Conservation (phyloP, 768 basidiomycete genomes). For the Suillus subalutaceus region DNA sequence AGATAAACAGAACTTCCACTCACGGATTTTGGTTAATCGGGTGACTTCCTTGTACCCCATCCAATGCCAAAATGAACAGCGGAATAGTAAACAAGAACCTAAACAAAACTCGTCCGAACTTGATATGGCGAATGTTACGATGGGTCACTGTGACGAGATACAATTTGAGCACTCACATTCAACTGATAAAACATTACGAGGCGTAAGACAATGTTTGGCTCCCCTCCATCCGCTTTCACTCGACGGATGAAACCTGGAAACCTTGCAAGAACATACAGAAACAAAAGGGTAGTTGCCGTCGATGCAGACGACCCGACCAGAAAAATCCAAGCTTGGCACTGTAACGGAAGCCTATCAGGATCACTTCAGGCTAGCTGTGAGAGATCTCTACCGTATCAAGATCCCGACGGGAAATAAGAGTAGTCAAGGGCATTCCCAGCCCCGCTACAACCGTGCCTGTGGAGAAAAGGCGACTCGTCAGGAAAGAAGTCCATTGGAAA, state of each 20-base stretch:
- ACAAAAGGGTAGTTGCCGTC: slow-evolving; percentile 66
- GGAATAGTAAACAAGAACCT: slow-evolving; percentile 76
- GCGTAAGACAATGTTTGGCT: slow-evolving; percentile 72
- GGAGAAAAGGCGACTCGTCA: slow-evolving; percentile 17
- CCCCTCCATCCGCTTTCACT: slow-evolving; percentile 74
- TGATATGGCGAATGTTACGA: slow-evolving; percentile 28
- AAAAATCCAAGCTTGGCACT: slow-evolving; percentile 80
- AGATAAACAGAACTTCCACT: slow-evolving; percentile 32
- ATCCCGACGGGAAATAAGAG: slow-evolving; percentile 58
- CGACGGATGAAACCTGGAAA: slow-evolving; percentile 73
- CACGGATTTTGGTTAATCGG: slow-evolving; percentile 57
- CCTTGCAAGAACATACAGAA: slow-evolving; percentile 69
- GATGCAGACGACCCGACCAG: slow-evolving; percentile 69
- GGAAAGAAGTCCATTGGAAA: slow-evolving; percentile 11
- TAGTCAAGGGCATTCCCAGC: slow-evolving; percentile 72
- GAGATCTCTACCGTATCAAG: slow-evolving; percentile 53
- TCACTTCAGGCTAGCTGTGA: slow-evolving; percentile 9
- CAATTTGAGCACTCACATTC: slow-evolving; percentile 54
- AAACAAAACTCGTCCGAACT: slow-evolving; percentile 71
- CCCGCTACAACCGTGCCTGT: slow-evolving; percentile 66
- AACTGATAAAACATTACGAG: slow-evolving; percentile 76
- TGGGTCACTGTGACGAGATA: slow-evolving; percentile 4
- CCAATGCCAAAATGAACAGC: slow-evolving; percentile 64
- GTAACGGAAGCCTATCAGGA: slow-evolving; percentile 16
- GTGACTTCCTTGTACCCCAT: slow-evolving; percentile 57